A percentile compares a stretch with the other conserved stretches of the same genome.
These are phyloP conservation scores for Pythium scleroteichum DNA, from an alignment of 352 stramenopile genomes.

Conservation along the genomic window DNA sequence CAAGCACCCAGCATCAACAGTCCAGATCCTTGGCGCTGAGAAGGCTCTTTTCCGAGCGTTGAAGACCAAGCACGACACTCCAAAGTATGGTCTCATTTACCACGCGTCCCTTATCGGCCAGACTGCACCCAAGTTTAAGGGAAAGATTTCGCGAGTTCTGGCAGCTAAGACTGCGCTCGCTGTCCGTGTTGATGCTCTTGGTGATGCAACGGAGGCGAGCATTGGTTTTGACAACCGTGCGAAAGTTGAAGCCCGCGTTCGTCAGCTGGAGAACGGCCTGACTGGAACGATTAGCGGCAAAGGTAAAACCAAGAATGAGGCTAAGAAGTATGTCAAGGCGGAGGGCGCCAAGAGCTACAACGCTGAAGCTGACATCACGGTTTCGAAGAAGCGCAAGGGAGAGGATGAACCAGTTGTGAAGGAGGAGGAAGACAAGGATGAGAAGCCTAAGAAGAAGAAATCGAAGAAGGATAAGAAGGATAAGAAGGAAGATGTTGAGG, in stretches of 20 bases:
- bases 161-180: constrained; percentile 98
- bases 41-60: constrained; percentile 99
- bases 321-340: constrained; percentile 91
- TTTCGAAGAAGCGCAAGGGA: constrained; percentile 89
- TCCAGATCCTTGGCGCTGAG: constrained; percentile 99
- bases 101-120: constrained; percentile 99
- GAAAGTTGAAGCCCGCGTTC: constrained; percentile 98
- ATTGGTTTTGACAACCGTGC: constrained; percentile 97
- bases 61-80: constrained; percentile 99
- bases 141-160: constrained; percentile 98
- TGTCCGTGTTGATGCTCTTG: constrained; percentile 99
- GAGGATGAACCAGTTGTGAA: constrained; percentile 62
- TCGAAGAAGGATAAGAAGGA: constrained; percentile 82
- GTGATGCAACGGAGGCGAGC: constrained; percentile 93
- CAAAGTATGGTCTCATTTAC: constrained; percentile 99
- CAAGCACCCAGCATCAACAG: constrained; percentile 99
- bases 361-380: constrained; percentile 93
- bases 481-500: constrained; percentile 79
- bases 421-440: constrained; percentile 53
- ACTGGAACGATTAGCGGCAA: constrained; percentile 83
- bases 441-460: constrained; percentile 45
- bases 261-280: constrained; percentile 96
- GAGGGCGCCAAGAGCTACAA: constrained; percentile 91
- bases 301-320: constrained; percentile 88
- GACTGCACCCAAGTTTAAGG: constrained; percentile 99